Evolutionary conservation across 345 rosid genomes (phyloP), one percentile per base, ranked within the genome.

Genomic region (Pistacia vera): DNA sequence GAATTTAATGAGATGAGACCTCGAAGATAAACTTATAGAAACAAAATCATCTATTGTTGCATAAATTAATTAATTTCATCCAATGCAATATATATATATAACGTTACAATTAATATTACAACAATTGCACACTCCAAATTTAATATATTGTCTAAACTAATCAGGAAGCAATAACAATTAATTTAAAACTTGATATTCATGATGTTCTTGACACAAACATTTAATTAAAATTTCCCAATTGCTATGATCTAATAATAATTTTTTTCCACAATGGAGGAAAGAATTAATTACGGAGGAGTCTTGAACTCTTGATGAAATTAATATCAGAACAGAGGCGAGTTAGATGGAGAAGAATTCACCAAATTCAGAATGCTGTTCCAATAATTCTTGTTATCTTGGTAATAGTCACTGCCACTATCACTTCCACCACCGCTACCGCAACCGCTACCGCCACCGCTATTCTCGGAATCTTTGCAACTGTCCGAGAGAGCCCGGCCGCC

Each of bases 291-390:
- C 9, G 46, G 25, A 25, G 25, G 25, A 41, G 46, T 41, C 46
- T 41, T 9, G 54, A 49, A 49, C 12, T 49, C 54, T 49, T 14
- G 57, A 54, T 51, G 55, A 11, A 64, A 56, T 56, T 33, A 11
- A 36, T 66, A 33, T 84, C 82, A 89, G 79, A 93, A 89, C 77
- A 89, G 79, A 4, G 97, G 93, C 2, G 99, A 90, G 71, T 85
- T 84, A 59, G 93, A 84, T 30, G 99, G 98, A 28, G 98, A 85
- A 77, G 94, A 93, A 75, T 95, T 90, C 73, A 95, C 94, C 93
- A 92, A 85, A 81, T 88, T 92, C 73, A 95, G 98, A 85, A 95
- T 95, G 75, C 90, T 93, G 72, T 90, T 92, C 99, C 99, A 95
- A 63, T 95, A 95, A 75, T 90, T 93, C 88, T 93, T 95, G 82